phyloP scores from a whole-genome alignment of 257 asterid species.

The Ajuga chamaepitys region DNA sequence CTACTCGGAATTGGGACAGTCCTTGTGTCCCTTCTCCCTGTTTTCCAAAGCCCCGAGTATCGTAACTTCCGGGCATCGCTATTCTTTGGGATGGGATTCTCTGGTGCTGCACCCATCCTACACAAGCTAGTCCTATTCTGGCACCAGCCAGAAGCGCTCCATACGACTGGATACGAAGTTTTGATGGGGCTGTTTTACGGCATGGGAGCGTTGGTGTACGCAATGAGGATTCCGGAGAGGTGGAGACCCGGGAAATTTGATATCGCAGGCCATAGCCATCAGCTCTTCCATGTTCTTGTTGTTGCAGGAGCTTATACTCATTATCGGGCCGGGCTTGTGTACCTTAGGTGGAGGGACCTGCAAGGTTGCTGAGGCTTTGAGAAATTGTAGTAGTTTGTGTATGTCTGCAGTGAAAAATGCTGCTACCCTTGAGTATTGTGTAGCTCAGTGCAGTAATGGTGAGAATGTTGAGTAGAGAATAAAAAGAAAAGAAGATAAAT shows the following conservation, averaged over 20 bases:
- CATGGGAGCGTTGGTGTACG: constrained; percentile 70
- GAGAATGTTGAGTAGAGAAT: not conserved
- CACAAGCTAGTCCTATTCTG: constrained; percentile 78
- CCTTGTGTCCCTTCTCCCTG: constrained; percentile 70
- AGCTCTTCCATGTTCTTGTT: constrained; percentile 82
- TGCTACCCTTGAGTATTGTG: not conserved
- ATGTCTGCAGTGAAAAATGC: not conserved
- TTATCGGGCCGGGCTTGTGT: constrained; percentile 83
- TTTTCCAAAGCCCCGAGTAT: constrained; percentile 74
- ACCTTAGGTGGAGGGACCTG: constrained; percentile 82
- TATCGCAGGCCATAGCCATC: constrained; percentile 91
- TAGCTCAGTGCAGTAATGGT: not conserved
- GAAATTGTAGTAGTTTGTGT: not conserved
- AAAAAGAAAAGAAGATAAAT: too few relatives aligned
- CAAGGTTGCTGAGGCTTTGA: constrained; percentile 62
- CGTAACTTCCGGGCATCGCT: constrained; percentile 71
- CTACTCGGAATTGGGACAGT: constrained; percentile 63
- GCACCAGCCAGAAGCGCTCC: constrained; percentile 84
- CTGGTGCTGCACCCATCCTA: constrained; percentile 73
- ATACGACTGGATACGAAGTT: constrained; percentile 68
- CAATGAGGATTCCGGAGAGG: constrained; percentile 76
- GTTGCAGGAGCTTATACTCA: constrained; percentile 97
- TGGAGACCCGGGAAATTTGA: constrained; percentile 98
- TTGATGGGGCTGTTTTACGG: constrained; percentile 86
- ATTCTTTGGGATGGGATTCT: constrained; percentile 82